Conservation (phyloP, 352 stramenopile species). For the Phytophthora megakarya region DNA sequence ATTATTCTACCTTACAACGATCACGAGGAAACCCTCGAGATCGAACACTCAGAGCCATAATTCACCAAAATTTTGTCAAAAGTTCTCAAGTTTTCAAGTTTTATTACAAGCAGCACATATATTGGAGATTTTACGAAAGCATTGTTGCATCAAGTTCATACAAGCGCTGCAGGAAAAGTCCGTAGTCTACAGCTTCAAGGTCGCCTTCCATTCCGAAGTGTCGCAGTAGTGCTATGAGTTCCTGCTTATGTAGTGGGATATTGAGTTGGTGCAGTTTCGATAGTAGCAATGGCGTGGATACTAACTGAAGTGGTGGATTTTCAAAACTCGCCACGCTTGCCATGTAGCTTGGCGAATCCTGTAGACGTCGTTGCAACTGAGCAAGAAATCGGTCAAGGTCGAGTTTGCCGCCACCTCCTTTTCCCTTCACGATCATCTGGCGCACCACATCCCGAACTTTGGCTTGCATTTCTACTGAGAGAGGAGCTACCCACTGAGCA, state of each 20-base stretch:
- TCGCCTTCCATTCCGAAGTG: slow-evolving; percentile 59
- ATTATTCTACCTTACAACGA: slow-evolving; percentile 10
- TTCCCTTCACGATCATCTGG: slow-evolving; percentile 53
- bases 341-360: slow-evolving; percentile 32
- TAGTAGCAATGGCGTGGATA: slow-evolving; percentile 39
- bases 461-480: slow-evolving; percentile 36
- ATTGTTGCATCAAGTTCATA: slow-evolving; percentile 37
- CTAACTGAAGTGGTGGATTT: slow-evolving; percentile 8
- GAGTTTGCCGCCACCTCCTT: slow-evolving; percentile 47
- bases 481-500: slow-evolving; percentile 44
- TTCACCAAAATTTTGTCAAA: not conserved
- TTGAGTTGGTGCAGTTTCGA: slow-evolving; percentile 54
- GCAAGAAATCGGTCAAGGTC: slow-evolving; percentile 58
- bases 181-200: slow-evolving; percentile 44
- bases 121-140: not conserved
- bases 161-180: slow-evolving; percentile 46
- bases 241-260: slow-evolving; percentile 41
- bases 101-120: too few species aligned
- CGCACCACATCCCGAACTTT: slow-evolving; percentile 42
- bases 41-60: not conserved
- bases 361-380: slow-evolving; percentile 38
- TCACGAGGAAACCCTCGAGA: not conserved
- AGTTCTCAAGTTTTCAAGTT: too few species aligned
- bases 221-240: slow-evolving; percentile 43
- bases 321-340: not conserved